phyloP scores from a whole-genome alignment of 2,329 filamentous ascomycete genomes.

The Exophiala dermatitidis region DNA sequence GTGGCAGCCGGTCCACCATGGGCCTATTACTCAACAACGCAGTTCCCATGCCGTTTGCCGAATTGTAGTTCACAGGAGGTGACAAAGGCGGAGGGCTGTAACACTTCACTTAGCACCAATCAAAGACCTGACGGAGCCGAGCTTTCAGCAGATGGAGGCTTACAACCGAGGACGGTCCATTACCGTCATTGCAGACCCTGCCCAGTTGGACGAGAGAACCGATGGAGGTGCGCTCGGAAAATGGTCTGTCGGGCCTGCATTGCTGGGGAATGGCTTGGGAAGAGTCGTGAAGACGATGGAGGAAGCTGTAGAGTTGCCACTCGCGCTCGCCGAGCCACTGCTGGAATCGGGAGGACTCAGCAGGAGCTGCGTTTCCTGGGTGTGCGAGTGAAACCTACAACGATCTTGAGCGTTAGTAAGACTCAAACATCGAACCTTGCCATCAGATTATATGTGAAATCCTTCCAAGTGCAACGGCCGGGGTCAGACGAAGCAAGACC shows the following conservation, averaged over 20 bases:
- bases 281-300: slow-evolving; percentile 41
- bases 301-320: slow-evolving; percentile 46
- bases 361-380: slow-evolving; percentile 39
- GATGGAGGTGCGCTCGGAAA: slow-evolving; percentile 20
- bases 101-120: slow-evolving; percentile 12
- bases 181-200: slow-evolving; percentile 16
- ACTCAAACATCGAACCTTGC: slow-evolving; percentile 7
- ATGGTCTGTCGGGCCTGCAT: slow-evolving; percentile 21
- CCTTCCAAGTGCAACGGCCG: slow-evolving; percentile 22
- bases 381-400: slow-evolving; percentile 20
- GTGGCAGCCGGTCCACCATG: slow-evolving; percentile 32
- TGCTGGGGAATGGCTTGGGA: slow-evolving; percentile 33
- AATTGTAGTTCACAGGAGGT: slow-evolving; percentile 19
- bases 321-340: slow-evolving; percentile 48
- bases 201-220: slow-evolving; percentile 27
- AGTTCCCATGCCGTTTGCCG: slow-evolving; percentile 19
- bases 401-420: slow-evolving; percentile 15
- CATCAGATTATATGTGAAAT: slow-evolving; percentile 15
- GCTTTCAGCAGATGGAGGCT: slow-evolving; percentile 20
- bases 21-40: slow-evolving; percentile 34
- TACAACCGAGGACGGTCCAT: slow-evolving; percentile 34
- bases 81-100: slow-evolving; percentile 21
- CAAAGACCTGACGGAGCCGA: slow-evolving; percentile 1
- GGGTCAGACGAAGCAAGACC: slow-evolving; percentile 16
- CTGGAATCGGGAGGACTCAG: slow-evolving; percentile 47